Evolutionary conservation across 345 rosid genomes (phyloP).

Genomic region (Draba incana): DNA sequence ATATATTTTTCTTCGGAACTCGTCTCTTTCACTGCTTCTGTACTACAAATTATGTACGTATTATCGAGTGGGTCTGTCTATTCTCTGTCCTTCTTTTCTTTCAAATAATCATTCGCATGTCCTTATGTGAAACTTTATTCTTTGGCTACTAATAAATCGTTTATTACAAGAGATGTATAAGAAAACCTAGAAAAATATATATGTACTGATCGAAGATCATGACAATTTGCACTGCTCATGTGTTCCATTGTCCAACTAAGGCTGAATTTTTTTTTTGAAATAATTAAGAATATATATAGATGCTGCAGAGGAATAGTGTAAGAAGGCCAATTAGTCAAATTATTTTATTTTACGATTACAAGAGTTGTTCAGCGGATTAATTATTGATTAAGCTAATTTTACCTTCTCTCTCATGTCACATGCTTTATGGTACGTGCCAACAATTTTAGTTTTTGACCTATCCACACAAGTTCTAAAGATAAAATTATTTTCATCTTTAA

Average conservation of each 20-base stretch:
- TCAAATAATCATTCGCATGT: conserved; percentile 25
- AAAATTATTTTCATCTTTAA: conserved; percentile 20
- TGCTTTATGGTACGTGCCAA: conserved; percentile 42
- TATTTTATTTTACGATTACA: conserved; percentile 13
- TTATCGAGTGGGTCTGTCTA: conserved; percentile 20
- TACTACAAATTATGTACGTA: conserved; percentile 15
- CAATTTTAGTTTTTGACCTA: conserved; percentile 38
- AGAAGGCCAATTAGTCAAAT: conserved; percentile 11
- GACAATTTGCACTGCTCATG: conserved; percentile 26
- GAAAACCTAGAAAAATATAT: not conserved
- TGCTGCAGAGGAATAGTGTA: conserved; percentile 38
- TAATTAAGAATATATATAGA: not conserved
- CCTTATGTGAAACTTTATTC: conserved; percentile 1
- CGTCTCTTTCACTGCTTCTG: conserved; percentile 33
- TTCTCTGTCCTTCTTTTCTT: conserved; percentile 15
- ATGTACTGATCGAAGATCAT: conserved; percentile 3
- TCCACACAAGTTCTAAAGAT: conserved; percentile 33
- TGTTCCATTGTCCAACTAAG: conserved; percentile 13
- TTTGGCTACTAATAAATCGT: conserved; percentile 9
- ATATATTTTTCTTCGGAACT: no score
- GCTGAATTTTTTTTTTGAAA: not conserved
- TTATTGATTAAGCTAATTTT: conserved; percentile 21
- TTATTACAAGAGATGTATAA: not conserved
- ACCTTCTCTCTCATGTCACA: conserved; percentile 15
- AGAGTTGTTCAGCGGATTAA: conserved; percentile 33